Evolutionary conservation across 192 early-diverging fungal species (phyloP), one percentile per base, ranked within the genome.

Genomic region (Phlyctochytrium planicorne): DNA sequence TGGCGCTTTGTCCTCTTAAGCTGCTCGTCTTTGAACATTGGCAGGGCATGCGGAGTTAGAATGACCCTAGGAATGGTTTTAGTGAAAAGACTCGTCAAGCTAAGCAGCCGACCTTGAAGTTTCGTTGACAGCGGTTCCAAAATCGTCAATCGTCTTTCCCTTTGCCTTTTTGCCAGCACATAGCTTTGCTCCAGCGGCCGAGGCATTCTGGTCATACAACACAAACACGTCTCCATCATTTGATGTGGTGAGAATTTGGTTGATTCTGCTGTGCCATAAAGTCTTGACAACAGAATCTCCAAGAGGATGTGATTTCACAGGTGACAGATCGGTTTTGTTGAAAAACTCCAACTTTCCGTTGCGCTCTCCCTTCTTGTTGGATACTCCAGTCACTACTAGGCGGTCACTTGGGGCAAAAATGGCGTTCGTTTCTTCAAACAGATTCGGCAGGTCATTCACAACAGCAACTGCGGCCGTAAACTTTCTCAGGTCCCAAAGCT

Each of bases 401-500:
- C 82, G 77, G 29, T 92, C 92, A 53, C 90, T 84, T 0, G 96
- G 94, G 25, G 90, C 91, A 59, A 94, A 94, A 20, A 93, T 89
- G 23, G 91, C 77, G 71, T 92, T 91, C 6, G 85, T 80, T 56
- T 93, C 91, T 17, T 90, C 84, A 61, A 90, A 90, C 29, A 90
- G 80, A 3, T 81, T 79, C 29, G 81, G 67, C 16, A 98, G 68
- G 31, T 84, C 74, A 0, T 69, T 73, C 0, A 80, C 80, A 20
- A 74, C 71, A 0, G 81, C 72, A 10, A 97, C 66, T 2, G 93
- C 88, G 29, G 77, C 77, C 40, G 84, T 87, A 60, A 89, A 78
- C 31, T 91, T 86, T 29, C 96, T 84, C 20, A 91, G 55, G 67
- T 98, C 96, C 96, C 96, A 98, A 29, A 97, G 88, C 80, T 96